Percentiles rank a stretch among this genome's conserved stretches.
Evolutionary conservation across 768 basidiomycete genomes (phyloP).

Genomic region (Serendipita sp.): DNA sequence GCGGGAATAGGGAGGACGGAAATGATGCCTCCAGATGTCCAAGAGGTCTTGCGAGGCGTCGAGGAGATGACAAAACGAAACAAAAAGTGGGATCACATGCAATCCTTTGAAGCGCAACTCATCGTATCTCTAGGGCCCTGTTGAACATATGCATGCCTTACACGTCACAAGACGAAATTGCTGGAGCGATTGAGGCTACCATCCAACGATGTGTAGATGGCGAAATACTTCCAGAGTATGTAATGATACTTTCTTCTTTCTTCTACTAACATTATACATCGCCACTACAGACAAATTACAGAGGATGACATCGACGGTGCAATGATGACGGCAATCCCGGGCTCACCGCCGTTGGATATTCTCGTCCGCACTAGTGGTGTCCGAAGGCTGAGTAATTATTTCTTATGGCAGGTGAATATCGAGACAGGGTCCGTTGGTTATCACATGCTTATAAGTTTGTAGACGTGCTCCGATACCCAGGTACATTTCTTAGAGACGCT

Average conservation of each 20-base stretch:
- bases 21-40: conserved; percentile 67
- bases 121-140: conserved; percentile 40
- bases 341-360: conserved; percentile 73
- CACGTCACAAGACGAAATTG: conserved; percentile 80
- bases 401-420: conserved; percentile 82
- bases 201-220: conserved; percentile 12
- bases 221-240: conserved; percentile 23
- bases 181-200: conserved; percentile 47
- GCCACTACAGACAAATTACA: conserved; percentile 31
- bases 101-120: background rate
- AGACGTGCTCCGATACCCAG: conserved; percentile 74
- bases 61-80: conserved; percentile 65
- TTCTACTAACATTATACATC: background rate
- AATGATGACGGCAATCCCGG: conserved; percentile 45
- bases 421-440: background rate
- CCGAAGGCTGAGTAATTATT: conserved; percentile 69
- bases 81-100: conserved; percentile 31
- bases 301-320: conserved; percentile 51
- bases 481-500: conserved; percentile 70
- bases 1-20: conserved; percentile 61
- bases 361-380: conserved; percentile 87
- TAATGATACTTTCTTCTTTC: conserved; percentile 7
- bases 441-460: background rate
- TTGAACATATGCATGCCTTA: conserved; percentile 91
- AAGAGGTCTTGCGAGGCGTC: conserved; percentile 47